Evolutionary conservation across 164 flowering plant genomes (phyloP).

Genomic region (Malania oleifera): DNA sequence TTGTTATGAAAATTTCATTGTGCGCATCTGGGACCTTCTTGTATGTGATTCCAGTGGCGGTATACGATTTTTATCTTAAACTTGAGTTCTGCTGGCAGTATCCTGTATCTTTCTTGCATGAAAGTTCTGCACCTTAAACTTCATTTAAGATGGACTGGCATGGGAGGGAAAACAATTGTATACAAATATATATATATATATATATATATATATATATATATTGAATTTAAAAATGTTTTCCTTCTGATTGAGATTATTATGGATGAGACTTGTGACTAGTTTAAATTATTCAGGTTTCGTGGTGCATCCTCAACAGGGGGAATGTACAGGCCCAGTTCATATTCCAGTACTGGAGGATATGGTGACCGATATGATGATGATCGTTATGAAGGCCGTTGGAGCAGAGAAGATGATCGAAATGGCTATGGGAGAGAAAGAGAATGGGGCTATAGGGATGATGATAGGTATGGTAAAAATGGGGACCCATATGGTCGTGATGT

Average conservation of each 20-base stretch:
- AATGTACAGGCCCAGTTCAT: conserved; percentile 66
- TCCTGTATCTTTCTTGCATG: too few species aligned
- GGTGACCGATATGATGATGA: conserved; percentile 68
- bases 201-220: too few species aligned
- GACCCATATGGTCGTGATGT: conserved; percentile 61
- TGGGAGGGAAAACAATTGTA: too few species aligned
- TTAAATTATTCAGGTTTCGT: conserved; percentile 45
- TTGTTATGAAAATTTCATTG: too few species aligned
- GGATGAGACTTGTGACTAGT: background rate
- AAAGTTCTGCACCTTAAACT: too few species aligned
- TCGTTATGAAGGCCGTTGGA: conserved; percentile 47
- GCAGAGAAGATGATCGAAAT: conserved; percentile 58
- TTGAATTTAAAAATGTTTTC: too few species aligned
- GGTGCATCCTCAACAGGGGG: conserved; percentile 55
- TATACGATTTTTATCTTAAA: too few species aligned
- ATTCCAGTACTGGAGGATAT: conserved; percentile 47
- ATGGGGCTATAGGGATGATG: conserved; percentile 65
- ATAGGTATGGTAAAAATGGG: conserved; percentile 53
- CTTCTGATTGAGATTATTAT: background rate
- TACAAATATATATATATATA: too few species aligned
- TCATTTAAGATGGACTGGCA: too few species aligned
- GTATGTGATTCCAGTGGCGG: too few species aligned
- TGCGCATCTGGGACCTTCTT: too few species aligned
- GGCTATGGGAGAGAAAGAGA: conserved; percentile 79
- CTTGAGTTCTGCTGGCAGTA: too few species aligned